Evolutionary conservation across 352 stramenopile species (phyloP).

Genomic region (Phytophthora cryptogea): DNA sequence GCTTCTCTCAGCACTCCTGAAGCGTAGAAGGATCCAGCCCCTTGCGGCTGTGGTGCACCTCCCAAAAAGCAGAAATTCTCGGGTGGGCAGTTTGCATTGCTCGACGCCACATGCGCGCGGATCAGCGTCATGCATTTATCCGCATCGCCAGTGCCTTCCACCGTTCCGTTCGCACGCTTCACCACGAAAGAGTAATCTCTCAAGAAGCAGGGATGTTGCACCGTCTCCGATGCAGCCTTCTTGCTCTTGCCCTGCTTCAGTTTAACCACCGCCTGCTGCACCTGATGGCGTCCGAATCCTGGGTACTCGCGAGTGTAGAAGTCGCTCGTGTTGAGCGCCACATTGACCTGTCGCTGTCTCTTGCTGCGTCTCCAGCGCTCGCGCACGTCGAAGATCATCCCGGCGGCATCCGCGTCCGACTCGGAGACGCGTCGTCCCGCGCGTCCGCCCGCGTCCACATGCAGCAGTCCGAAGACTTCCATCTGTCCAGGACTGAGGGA

Average conservation of each 20-base stretch:
- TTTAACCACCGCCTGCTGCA: slow-evolving; percentile 36
- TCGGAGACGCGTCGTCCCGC: slow-evolving; percentile 16
- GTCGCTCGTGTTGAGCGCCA: slow-evolving; percentile 65
- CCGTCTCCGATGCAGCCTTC: not conserved
- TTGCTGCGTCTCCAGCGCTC: slow-evolving; percentile 74
- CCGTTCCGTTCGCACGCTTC: slow-evolving; percentile 25
- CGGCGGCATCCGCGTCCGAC: slow-evolving; percentile 32
- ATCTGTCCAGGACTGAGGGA: slow-evolving; percentile 56
- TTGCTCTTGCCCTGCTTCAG: slow-evolving; percentile 27
- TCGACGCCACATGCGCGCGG: slow-evolving; percentile 41
- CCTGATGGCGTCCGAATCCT: slow-evolving; percentile 41
- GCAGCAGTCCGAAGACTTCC: slow-evolving; percentile 61
- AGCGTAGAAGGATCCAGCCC: slow-evolving; percentile 52
- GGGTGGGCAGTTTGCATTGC: slow-evolving; percentile 56
- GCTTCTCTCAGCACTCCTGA: slow-evolving; percentile 41
- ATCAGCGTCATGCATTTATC: slow-evolving; percentile 52
- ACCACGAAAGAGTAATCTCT: slow-evolving; percentile 25
- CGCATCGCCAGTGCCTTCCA: slow-evolving; percentile 48
- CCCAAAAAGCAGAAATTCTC: slow-evolving; percentile 60
- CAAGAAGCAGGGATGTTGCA: slow-evolving; percentile 61
- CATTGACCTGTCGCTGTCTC: slow-evolving; percentile 57
- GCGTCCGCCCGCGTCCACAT: slow-evolving; percentile 46
- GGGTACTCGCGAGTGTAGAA: slow-evolving; percentile 64
- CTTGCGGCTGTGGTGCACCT: slow-evolving; percentile 47
- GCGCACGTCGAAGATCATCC: slow-evolving; percentile 66